Evolutionary conservation across 2,329 filamentous ascomycete genomes (phyloP), one percentile per base, ranked within the genome.

Genomic region (Hymenoscyphus scutula): DNA sequence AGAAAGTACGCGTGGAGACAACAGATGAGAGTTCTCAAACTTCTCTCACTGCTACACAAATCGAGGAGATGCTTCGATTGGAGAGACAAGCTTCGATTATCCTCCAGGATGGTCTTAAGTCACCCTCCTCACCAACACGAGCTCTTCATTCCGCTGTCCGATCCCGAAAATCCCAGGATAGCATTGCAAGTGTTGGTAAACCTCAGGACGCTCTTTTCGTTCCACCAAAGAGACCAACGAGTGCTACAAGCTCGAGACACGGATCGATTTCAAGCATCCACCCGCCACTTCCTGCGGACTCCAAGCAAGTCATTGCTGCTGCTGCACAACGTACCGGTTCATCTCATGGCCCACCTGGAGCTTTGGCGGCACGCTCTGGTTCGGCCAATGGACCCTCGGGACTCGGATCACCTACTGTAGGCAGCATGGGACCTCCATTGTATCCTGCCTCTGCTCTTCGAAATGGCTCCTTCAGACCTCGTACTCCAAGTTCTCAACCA

Each of bases 21-120:
- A 78, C 81, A 23, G 91, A 96, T 70, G 88, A 89, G 68, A 85
- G 88, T 59, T 89, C 90, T 15, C 94, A 97, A 77, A 97, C 93
- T 27, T 82, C 89, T 45, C 80, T 97, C 32, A 96, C 92, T n/a
- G 85, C 90, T 0, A 85, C 89, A 57, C 87, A 89, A 61, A 91
- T 97, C 66, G 92, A 97, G 68, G 83, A 86, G 61, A 81, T 97
- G 71, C 77, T 96, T 61, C 82, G 83, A 67, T 80, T 82, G 60
- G 86, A 84, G 69, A 64, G 71, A 30, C 70, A 72, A 34, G 73
- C 71, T 23, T 64, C 63, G 1, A 65, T 69, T 38, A 23, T 68
- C 23, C 56, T 63, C 34, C 67, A 73, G 55, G 68, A 71, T 57
- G 62, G 62, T 25, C 65, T 65, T 17, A 69, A 62, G 25, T 58